phyloP scores from a whole-genome alignment of 805 yeast genomes.

The Candida maris region DNA sequence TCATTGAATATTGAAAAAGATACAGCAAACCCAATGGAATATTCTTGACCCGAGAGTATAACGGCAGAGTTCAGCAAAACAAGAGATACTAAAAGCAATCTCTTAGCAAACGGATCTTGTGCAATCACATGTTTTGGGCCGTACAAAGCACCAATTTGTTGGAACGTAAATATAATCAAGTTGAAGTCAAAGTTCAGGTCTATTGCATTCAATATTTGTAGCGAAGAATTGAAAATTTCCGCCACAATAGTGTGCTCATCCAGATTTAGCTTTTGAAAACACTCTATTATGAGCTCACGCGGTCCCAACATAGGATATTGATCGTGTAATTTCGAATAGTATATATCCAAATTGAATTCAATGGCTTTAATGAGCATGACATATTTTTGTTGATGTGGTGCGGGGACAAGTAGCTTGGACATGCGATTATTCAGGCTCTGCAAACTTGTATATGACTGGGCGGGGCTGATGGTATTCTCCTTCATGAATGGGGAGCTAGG shows the following conservation, averaged over 20 bases:
- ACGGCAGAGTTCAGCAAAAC: constrained; percentile 52
- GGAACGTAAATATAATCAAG: constrained; percentile 35
- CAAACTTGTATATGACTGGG: constrained; percentile 23
- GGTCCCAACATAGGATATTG: constrained; percentile 46
- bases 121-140: constrained; percentile 33
- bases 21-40: constrained; percentile 53
- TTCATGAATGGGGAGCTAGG: constrained; percentile 18
- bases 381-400: constrained; percentile 18
- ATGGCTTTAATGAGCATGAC: constrained; percentile 23
- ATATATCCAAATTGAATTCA: constrained; percentile 36
- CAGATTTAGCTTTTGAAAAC: constrained; percentile 26
- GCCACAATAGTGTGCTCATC: constrained; percentile 31
- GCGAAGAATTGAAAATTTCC: constrained; percentile 40
- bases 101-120: constrained; percentile 23
- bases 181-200: constrained; percentile 27
- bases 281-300: constrained; percentile 24
- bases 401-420: constrained; percentile 13
- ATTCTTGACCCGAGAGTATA: constrained; percentile 55
- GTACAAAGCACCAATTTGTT: constrained; percentile 34
- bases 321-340: constrained; percentile 41
- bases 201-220: constrained; percentile 35
- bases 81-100: constrained; percentile 37
- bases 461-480: constrained; percentile 24
- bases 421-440: constrained; percentile 24
- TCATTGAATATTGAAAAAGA: constrained; percentile 56